Evolutionary conservation across 306 rosid species (phyloP).

Genomic region (Quercus variabilis): DNA sequence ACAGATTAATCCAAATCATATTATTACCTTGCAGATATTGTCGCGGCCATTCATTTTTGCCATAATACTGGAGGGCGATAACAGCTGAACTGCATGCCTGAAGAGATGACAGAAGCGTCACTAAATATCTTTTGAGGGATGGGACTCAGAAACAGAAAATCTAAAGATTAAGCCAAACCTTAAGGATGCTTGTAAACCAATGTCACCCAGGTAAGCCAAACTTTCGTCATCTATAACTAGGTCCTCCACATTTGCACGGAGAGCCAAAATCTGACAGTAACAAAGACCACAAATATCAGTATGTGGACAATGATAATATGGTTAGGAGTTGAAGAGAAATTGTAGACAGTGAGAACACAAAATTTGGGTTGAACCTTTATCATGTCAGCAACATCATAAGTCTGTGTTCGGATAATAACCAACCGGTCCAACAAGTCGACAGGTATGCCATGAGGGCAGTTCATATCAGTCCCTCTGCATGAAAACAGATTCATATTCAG

Average conservation of each 20-base stretch:
- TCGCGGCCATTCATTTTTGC: constrained; percentile 97
- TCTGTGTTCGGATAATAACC: constrained; percentile 40
- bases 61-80: constrained; percentile 85
- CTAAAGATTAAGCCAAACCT: constrained; percentile 45
- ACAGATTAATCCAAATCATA: background rate
- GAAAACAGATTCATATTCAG: constrained; percentile 19
- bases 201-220: constrained; percentile 90
- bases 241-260: constrained; percentile 97
- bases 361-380: constrained; percentile 54
- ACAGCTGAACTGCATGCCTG: constrained; percentile 92
- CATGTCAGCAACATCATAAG: constrained; percentile 79
- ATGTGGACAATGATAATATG: background rate
- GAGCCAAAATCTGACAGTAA: constrained; percentile 67
- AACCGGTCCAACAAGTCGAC: constrained; percentile 91
- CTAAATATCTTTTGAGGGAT: constrained; percentile 10
- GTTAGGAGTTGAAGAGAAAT: background rate
- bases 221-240: constrained; percentile 84
- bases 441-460: constrained; percentile 97
- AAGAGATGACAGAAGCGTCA: constrained; percentile 1
- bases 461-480: constrained; percentile 89
- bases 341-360: background rate
- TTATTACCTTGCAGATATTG: constrained; percentile 72
- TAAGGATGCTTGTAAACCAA: constrained; percentile 74
- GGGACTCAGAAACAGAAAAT: constrained; percentile 15
- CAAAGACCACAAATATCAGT: constrained; percentile 12